Percentiles rank a stretch among this genome's conserved stretches.
These are phyloP conservation scores for Hypoxylon rickii DNA, from an alignment of 495 filamentous ascomycete species.

Conservation along the genomic window DNA sequence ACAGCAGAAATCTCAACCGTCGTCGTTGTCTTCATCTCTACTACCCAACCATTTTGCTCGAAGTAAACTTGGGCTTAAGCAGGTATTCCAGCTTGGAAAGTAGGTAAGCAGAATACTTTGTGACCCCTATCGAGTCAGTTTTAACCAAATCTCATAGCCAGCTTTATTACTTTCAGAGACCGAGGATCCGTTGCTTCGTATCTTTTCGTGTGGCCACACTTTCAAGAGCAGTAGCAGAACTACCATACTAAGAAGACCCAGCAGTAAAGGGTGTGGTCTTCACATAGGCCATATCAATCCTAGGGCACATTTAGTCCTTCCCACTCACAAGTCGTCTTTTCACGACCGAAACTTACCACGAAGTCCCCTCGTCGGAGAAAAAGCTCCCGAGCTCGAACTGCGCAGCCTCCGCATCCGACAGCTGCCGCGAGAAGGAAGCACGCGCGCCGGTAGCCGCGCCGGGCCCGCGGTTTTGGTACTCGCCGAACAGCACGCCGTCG, in stretches of 20 bases:
- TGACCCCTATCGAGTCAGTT: background rate
- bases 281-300: slow-evolving; percentile 23
- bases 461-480: slow-evolving; percentile 31
- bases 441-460: slow-evolving; percentile 4
- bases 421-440: slow-evolving; percentile 2
- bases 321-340: background rate
- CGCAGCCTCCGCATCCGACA: slow-evolving; percentile 19
- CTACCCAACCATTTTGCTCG: background rate
- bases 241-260: no score
- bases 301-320: background rate
- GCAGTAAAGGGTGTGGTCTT: slow-evolving; percentile 14
- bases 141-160: no score
- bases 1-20: no score
- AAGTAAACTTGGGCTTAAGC: no score
- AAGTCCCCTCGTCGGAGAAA: slow-evolving; percentile 25
- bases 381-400: slow-evolving; percentile 20
- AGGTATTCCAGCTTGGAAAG: background rate
- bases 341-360: slow-evolving; percentile 5
- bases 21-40: no score
- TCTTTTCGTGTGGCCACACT: no score
- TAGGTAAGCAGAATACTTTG: background rate
- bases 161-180: no score
- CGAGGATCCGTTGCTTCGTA: no score
- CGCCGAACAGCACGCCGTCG: slow-evolving; percentile 23
- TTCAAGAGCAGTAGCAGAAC: no score